A percentile compares a stretch with the other conserved stretches of the same genome.
Evolutionary conservation across 148 eudicot species (phyloP).

Genomic region (Arbutus unedo): DNA sequence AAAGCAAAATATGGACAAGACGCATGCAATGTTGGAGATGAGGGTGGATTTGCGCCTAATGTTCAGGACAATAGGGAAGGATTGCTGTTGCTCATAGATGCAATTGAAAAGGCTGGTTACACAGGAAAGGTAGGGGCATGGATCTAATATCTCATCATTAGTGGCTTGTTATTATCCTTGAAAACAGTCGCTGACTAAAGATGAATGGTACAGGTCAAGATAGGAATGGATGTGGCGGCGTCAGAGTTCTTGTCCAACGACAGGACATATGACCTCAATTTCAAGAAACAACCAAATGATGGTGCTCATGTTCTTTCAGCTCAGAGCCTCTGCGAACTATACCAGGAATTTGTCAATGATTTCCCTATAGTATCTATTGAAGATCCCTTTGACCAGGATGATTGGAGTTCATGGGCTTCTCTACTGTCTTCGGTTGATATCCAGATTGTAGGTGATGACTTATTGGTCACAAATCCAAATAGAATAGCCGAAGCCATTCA

Average conservation of each 20-base stretch:
- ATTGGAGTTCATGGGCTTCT: constrained; percentile 89
- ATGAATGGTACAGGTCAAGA: constrained; percentile 68
- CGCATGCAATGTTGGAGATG: constrained; percentile 99
- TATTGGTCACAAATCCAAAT: constrained; percentile 94
- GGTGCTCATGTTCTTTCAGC: constrained; percentile 85
- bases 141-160: constrained; percentile 12
- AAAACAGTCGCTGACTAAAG: constrained; percentile 12
- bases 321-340: constrained; percentile 74
- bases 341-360: constrained; percentile 80
- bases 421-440: constrained; percentile 81
- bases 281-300: constrained; percentile 97
- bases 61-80: constrained; percentile 98
- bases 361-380: constrained; percentile 97
- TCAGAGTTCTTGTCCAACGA: constrained; percentile 93
- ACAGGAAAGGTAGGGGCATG: constrained; percentile 70
- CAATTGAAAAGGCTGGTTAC: constrained; percentile 98
- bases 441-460: constrained; percentile 95
- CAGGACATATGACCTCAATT: constrained; percentile 86
- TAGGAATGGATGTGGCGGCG: constrained; percentile 99
- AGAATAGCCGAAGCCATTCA: constrained; percentile 81
- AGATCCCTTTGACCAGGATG: constrained; percentile 99
- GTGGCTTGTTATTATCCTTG: constrained; percentile 4
- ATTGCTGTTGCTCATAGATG: constrained; percentile 77
- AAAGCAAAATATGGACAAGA: constrained; percentile 98
- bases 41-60: constrained; percentile 99